Evolutionary conservation across 2,329 filamentous ascomycete species (phyloP).

Genomic region (Tolypocladium amazonense): DNA sequence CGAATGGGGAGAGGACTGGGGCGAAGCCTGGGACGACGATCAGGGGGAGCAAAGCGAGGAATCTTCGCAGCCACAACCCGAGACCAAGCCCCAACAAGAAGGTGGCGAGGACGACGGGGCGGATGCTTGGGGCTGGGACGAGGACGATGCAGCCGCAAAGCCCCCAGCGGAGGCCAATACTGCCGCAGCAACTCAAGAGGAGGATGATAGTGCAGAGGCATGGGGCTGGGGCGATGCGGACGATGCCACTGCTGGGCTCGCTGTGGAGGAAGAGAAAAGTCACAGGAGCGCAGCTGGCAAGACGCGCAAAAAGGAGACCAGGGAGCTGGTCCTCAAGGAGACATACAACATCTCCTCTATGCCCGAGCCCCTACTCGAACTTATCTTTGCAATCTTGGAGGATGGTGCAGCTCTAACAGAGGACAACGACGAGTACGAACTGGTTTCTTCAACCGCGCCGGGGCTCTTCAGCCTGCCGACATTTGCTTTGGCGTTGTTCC

Average conservation of each 20-base stretch:
- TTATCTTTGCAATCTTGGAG: conserved; percentile 49
- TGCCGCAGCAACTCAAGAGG: conserved; percentile 19
- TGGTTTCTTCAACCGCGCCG: conserved; percentile 56
- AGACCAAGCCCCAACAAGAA: conserved; percentile 2
- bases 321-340: conserved; percentile 71
- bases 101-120: conserved; percentile 30
- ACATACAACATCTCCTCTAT: conserved; percentile 83
- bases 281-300: conserved; percentile 6
- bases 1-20: conserved; percentile 72
- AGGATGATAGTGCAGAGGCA: conserved; percentile 50
- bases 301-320: conserved; percentile 23
- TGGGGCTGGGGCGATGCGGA: conserved; percentile 75
- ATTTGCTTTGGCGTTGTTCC: conserved; percentile 66
- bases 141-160: conserved; percentile 33
- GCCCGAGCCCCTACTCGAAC: conserved; percentile 63
- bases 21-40: conserved; percentile 68
- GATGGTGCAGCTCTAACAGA: conserved; percentile 51
- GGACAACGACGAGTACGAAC: conserved; percentile 38
- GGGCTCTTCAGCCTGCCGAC: conserved; percentile 64
- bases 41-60: conserved; percentile 30
- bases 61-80: conserved; percentile 10
- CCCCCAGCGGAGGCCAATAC: conserved; percentile 7
- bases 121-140: conserved; percentile 82
- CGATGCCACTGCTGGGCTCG: conserved; percentile 27
- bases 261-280: conserved; percentile 6